Evolutionary conservation across 768 basidiomycete genomes (phyloP).

Genomic region (Russula brevipes): DNA sequence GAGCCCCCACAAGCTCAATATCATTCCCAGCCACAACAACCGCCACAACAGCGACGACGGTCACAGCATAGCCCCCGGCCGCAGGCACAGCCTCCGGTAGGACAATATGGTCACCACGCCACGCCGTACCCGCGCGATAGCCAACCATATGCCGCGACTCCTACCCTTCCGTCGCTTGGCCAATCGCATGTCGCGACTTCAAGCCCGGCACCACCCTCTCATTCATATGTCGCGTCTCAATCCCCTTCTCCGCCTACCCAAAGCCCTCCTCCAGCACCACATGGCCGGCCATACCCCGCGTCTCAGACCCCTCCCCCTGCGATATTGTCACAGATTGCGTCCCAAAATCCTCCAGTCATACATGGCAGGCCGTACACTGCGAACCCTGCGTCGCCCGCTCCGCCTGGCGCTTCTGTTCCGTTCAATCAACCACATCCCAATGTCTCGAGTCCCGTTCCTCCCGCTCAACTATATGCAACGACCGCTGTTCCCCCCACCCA

Average conservation of each 20-base stretch:
- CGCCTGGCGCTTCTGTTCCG: too few relatives aligned
- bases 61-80: neutral
- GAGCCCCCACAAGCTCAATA: conserved; percentile 1
- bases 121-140: conserved; percentile 6
- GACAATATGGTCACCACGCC: neutral
- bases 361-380: neutral
- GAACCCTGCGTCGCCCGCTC: neutral
- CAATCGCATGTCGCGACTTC: neutral
- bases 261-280: neutral
- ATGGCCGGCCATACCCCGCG: neutral
- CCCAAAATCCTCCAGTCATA: neutral
- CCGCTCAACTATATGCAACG: neutral
- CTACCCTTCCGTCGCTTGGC: neutral
- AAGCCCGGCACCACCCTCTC: conserved; percentile 6
- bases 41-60: neutral
- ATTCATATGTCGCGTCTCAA: neutral
- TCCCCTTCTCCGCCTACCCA: neutral
- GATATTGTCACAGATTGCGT: too few relatives aligned
- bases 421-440: too few relatives aligned
- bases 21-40: neutral
- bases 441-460: neutral
- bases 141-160: neutral
- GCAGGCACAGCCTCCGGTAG: neutral
- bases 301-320: too few relatives aligned
- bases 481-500: neutral